Evolutionary conservation across 1,284 basidiomycete genomes (phyloP), one percentile per base, ranked within the genome.

Genomic region (Malassezia yamatoensis): DNA sequence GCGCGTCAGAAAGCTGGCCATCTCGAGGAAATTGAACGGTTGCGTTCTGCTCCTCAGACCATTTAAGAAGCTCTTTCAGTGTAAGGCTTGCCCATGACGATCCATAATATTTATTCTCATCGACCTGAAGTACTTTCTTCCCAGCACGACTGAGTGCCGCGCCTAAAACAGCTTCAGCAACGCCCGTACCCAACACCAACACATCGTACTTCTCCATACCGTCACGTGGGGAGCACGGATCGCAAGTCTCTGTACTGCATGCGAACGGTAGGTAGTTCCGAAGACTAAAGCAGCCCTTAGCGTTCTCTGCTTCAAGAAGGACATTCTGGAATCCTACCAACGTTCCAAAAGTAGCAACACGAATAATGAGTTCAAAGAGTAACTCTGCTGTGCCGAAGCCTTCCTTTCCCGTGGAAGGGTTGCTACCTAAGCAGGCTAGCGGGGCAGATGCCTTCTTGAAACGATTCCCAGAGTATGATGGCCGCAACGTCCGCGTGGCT

Each of bases 381-480:
- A 46, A 13, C n/a, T 20, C 34, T 18, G 33, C 12, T 20, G 33
- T 21, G 34, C 7, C 33, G 21, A 21, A 47, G 45, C 44, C 16
- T 5, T 21, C 45, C 67, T 38, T 76, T 68, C 75, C 75, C 16
- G 53, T 67, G 12, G 54, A 60, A 3, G 74, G 74, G 8, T 63
- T 76, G 13, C 57, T 76, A 40, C 75, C 75, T 35, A 75, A 75
- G 61, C 70, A 76, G 46, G 62, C 72, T 15, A 75, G 71, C 1
- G 65, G 71, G 37, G 72, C 72, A 1, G 62, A 68, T 40, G 54
- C 64, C 40, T 76, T 75, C 59, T 53, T 69, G 20, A 60, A 64
- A 50, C 66, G 70, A 43, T 74, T 70, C 43, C 72, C 72, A 36
- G 51, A 66, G 38, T 75, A 69, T 58, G 71, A 75, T 49, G 74